A percentile compares a stretch with the other conserved stretches of the same genome.
phyloP scores from a whole-genome alignment of 2,329 filamentous ascomycete genomes.

The Aspergillus sp. region DNA sequence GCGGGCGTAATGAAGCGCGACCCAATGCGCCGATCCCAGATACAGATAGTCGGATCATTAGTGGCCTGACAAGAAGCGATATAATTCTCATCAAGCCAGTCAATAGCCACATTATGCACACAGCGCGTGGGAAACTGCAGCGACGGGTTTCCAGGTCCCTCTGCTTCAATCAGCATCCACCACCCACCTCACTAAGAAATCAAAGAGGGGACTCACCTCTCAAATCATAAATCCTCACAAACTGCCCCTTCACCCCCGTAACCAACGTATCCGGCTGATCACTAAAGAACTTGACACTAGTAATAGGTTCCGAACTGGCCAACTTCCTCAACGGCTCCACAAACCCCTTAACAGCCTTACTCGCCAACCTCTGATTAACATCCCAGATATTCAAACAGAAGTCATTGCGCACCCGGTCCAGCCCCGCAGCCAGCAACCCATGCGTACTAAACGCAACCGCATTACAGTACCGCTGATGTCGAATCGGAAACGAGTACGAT shows the following conservation, averaged over 20 bases:
- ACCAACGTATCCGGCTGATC: constrained; percentile 62
- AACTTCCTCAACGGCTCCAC: constrained; percentile 59
- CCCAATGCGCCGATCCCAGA: constrained; percentile 62
- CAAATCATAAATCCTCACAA: constrained; percentile 63
- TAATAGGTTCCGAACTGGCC: constrained; percentile 63
- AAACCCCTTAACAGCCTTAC: constrained; percentile 35
- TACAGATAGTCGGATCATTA: constrained; percentile 59
- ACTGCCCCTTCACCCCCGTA: constrained; percentile 62
- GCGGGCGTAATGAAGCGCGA: constrained; percentile 39
- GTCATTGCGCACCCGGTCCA: constrained; percentile 65
- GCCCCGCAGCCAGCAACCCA: constrained; percentile 60
- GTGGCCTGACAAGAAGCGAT: constrained; percentile 60
- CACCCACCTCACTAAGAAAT: background rate
- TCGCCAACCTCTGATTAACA: constrained; percentile 51
- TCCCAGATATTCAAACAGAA: constrained; percentile 67
- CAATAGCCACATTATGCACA: constrained; percentile 65
- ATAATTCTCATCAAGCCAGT: constrained; percentile 66
- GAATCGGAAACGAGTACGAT: constrained; percentile 57
- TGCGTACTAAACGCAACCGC: constrained; percentile 61
- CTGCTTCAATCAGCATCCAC: constrained; percentile 19
- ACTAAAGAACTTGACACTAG: constrained; percentile 65
- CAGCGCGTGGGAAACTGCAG: constrained; percentile 58
- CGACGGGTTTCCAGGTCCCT: constrained; percentile 43
- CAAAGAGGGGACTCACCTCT: constrained; percentile 48
- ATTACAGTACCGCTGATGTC: constrained; percentile 65